Base-by-base conservation (phyloP, 169 alveolate genomes). In the Plasmodium inui region DNA sequence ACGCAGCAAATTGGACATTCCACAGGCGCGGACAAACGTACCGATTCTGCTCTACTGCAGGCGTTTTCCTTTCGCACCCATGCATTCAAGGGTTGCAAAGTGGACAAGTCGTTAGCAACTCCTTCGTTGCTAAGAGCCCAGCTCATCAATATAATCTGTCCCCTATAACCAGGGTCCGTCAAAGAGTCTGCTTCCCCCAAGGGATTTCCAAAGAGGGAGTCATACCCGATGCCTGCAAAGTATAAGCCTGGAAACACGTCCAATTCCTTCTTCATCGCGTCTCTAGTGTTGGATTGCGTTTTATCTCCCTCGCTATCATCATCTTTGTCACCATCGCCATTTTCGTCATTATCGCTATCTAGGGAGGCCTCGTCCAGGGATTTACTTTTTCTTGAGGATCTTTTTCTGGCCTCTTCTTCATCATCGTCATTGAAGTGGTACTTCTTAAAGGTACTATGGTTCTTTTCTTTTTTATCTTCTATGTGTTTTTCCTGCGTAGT, bases 31-130 rank as follows among this genome's bases (percentile, higher is more conserved):
- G 81, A 26, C 2, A 67, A 12, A 61, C 81, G 70, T 61, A 95
- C 96, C 92, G 93, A 67, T 92, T 97, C 98, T 1, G 97, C 96
- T 74, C 95, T 96, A 32, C 98, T 95, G 67, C 98, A 97, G 57
- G 98, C 96, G 39, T 92, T 90, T 46, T 97, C 98, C 17, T 96
- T 96, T 44, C 98, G 82, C 73, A 97, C 91, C 96, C 96, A 97
- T 17, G 95, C 97, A 39, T 97, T 97, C 53, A 83, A 79, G 0
- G 98, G 98, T 84, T 97, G 98, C 37, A 95, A 96, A 10, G 94
- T 91, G 19, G 53, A 39, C 41, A 95, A 73, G 81, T 95, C 97
- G 37, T 94, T 84, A 10, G 96, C 93, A 30, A 95, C 74, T 82
- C 97, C 97, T 41, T 84, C 74, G 14, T 83, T 73, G 71, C 90